Percentiles rank a stretch among this genome's conserved stretches.
Evolutionary conservation across 345 rosid genomes (phyloP).

Genomic region (Eucalyptus tenuipes): DNA sequence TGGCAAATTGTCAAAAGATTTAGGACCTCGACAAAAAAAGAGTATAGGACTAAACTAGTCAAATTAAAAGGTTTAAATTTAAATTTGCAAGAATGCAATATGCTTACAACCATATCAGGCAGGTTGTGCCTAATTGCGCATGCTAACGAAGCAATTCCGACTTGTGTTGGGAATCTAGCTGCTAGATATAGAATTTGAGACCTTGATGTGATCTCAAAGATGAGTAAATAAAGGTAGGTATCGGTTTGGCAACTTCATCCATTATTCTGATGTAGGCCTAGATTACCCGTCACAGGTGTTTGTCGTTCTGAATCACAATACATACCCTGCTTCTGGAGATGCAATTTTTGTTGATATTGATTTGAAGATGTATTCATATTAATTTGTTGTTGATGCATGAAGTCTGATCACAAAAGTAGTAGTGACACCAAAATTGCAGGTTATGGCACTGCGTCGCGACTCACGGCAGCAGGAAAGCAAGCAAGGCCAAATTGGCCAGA

Average conservation of each 20-base stretch:
- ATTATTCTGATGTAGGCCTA: not conserved
- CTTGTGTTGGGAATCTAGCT: not conserved
- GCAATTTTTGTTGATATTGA: not conserved
- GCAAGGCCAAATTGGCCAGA: not conserved
- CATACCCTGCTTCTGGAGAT: not conserved
- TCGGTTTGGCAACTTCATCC: not conserved
- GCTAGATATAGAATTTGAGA: not conserved
- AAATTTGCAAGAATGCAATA: not conserved
- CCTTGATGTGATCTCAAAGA: not conserved
- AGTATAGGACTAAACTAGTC: not conserved
- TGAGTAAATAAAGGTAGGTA: not conserved
- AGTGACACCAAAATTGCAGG: conserved; percentile 12
- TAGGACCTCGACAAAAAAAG: too few relatives aligned
- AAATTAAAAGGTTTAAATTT: too few relatives aligned
- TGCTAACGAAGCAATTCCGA: not conserved
- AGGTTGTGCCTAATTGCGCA: not conserved
- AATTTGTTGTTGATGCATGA: conserved; percentile 1
- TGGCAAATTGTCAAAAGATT: too few relatives aligned
- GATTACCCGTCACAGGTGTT: not conserved
- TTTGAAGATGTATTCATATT: not conserved
- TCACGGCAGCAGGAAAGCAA: conserved; percentile 19
- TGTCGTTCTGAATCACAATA: not conserved
- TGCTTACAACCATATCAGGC: not conserved
- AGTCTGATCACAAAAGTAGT: conserved; percentile 4
- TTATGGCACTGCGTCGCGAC: not conserved